These are phyloP conservation scores for Microstroma glucosiphilum DNA, from an alignment of 1,284 basidiomycete species.

Conservation along the genomic window DNA sequence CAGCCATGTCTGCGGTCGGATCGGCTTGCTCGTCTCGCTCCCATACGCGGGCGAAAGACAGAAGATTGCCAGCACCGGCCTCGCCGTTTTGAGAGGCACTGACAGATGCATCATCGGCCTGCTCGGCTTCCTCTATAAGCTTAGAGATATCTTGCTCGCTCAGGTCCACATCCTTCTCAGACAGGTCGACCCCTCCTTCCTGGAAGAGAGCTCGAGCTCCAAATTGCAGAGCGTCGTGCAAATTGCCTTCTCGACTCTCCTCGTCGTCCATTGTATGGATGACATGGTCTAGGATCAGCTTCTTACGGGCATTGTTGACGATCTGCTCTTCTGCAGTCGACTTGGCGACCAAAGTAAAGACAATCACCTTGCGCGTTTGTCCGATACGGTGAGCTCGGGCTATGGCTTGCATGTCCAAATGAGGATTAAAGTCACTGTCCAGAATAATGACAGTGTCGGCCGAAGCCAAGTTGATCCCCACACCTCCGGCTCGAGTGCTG, in stretches of 20 bases:
- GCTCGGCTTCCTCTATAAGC: slow-evolving; percentile 39
- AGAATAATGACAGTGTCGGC: slow-evolving; percentile 77
- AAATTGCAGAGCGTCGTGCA: slow-evolving; percentile 49
- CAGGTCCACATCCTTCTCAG: slow-evolving; percentile 43
- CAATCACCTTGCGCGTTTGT: slow-evolving; percentile 51
- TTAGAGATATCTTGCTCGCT: slow-evolving; percentile 47
- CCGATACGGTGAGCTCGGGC: slow-evolving; percentile 70
- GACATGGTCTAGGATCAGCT: slow-evolving; percentile 50
- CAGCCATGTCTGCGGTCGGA: slow-evolving; percentile 14
- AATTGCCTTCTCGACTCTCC: slow-evolving; percentile 33
- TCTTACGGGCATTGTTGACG: slow-evolving; percentile 45
- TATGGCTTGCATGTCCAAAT: slow-evolving; percentile 75
- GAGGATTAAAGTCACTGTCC: slow-evolving; percentile 91
- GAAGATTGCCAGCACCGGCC: slow-evolving; percentile 25
- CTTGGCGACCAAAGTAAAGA: slow-evolving; percentile 52
- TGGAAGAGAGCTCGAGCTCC: slow-evolving; percentile 50
- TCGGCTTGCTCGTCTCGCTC: slow-evolving; percentile 24
- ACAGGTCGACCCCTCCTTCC: slow-evolving; percentile 39
- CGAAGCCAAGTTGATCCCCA: slow-evolving; percentile 53
- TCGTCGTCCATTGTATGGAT: slow-evolving; percentile 44
- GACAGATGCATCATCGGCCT: slow-evolving; percentile 14
- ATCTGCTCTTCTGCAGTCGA: slow-evolving; percentile 51
- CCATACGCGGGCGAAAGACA: slow-evolving; percentile 51
- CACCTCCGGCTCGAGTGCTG: slow-evolving; percentile 51
- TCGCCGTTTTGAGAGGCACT: slow-evolving; percentile 13